Conservation (phyloP, 2,329 filamentous ascomycete genomes). For the Neopestalotiopsis rosae region DNA sequence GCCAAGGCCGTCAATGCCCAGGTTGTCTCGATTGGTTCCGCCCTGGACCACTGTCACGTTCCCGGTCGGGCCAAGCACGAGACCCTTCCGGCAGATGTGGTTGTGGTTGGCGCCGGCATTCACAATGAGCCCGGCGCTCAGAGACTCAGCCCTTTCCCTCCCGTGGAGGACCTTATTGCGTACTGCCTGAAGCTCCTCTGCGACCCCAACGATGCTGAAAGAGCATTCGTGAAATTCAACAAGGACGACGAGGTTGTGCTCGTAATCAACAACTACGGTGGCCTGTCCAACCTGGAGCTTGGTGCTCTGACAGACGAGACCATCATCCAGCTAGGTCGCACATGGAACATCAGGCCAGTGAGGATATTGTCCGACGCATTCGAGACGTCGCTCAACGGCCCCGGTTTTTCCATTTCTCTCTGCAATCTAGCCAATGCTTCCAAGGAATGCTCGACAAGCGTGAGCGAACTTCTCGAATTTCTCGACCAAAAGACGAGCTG, state of each 20-base stretch:
- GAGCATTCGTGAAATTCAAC: constrained; percentile 55
- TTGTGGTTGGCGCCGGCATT: constrained; percentile 59
- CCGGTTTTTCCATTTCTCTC: constrained; percentile 60
- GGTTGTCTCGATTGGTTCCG: constrained; percentile 70
- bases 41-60: constrained; percentile 75
- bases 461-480: constrained; percentile 48
- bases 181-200: constrained; percentile 59
- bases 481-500: constrained; percentile 57
- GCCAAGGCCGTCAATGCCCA: constrained; percentile 62
- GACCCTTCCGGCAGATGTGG: constrained; percentile 42
- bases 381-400: constrained; percentile 59
- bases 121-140: constrained; percentile 53
- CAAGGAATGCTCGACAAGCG: constrained; percentile 26
- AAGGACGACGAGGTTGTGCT: constrained; percentile 52
- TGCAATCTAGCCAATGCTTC: constrained; percentile 51
- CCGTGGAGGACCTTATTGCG: constrained; percentile 42
- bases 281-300: constrained; percentile 59
- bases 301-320: constrained; percentile 57
- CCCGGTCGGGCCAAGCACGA: constrained; percentile 65
- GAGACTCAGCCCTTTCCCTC: constrained; percentile 46
- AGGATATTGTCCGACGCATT: constrained; percentile 54
- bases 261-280: constrained; percentile 64
- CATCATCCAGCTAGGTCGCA: constrained; percentile 28
- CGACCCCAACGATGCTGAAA: constrained; percentile 56
- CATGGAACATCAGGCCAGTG: constrained; percentile 53